Evolutionary conservation across 1,284 basidiomycete genomes (phyloP).

Genomic region (Ceratobasidium papillatum): DNA sequence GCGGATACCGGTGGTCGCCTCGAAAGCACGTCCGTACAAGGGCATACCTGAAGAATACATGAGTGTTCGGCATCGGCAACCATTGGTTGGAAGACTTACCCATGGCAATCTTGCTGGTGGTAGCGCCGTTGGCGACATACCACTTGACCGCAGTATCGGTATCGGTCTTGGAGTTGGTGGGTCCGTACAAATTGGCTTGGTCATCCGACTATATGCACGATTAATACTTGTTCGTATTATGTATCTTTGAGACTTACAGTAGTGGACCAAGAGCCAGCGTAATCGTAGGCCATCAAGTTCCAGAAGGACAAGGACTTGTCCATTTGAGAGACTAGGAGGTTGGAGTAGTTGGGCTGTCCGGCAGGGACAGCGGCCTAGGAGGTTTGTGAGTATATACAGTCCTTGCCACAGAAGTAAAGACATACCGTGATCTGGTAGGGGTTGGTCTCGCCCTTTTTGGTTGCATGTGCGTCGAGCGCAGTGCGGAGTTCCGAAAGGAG

Average conservation of each 20-base stretch:
- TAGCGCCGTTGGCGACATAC: constrained; percentile 74
- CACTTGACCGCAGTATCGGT: constrained; percentile 76
- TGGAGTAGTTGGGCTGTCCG: constrained; percentile 71
- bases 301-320: constrained; percentile 70
- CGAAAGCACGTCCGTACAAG: constrained; percentile 85
- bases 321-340: constrained; percentile 76
- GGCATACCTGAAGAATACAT: constrained; percentile 67
- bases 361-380: constrained; percentile 64
- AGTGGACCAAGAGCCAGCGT: constrained; percentile 61
- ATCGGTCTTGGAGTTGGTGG: constrained; percentile 65
- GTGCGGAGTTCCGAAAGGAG: constrained; percentile 65
- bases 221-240: constrained; percentile 16
- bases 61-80: constrained; percentile 17
- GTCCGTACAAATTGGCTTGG: constrained; percentile 84
- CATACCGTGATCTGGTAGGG: constrained; percentile 67
- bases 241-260: constrained; percentile 51
- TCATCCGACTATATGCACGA: constrained; percentile 63
- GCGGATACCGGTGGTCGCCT: constrained; percentile 79
- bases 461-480: constrained; percentile 62
- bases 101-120: constrained; percentile 76
- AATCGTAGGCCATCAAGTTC: constrained; percentile 84
- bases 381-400: not conserved
- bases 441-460: constrained; percentile 65
- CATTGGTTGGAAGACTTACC: constrained; percentile 58
- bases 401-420: not conserved